A percentile compares a stretch with the other conserved stretches of the same genome.
Evolutionary conservation across 2,329 filamentous ascomycete species (phyloP).

Genomic region (Didymella lethalis): DNA sequence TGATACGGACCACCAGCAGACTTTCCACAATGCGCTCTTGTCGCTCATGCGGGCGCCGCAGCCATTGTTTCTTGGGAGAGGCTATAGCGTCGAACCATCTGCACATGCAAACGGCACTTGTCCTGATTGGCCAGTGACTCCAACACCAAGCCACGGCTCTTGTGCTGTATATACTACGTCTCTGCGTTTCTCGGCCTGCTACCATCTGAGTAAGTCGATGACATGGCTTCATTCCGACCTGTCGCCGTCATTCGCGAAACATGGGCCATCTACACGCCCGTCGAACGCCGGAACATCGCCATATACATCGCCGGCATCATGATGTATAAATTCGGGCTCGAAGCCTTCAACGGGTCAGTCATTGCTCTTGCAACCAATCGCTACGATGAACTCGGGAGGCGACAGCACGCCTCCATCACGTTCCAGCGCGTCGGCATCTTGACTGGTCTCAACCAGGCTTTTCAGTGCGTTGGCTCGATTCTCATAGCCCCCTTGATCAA

Average conservation of each 20-base stretch:
- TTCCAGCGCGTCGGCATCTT: constrained; percentile 59
- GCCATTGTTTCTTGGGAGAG: constrained; percentile 26
- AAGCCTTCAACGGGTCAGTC: constrained; percentile 61
- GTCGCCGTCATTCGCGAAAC: constrained; percentile 38
- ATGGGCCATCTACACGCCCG: constrained; percentile 47
- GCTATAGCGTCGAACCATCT: constrained; percentile 27
- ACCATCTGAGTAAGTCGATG: constrained; percentile 27
- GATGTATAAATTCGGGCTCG: constrained; percentile 62
- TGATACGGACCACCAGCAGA: constrained; percentile 26
- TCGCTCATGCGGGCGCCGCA: constrained; percentile 33
- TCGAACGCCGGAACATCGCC: constrained; percentile 52
- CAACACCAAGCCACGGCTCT: constrained; percentile 26
- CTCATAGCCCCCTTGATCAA: constrained; percentile 61
- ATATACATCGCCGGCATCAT: constrained; percentile 60
- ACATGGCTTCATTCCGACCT: constrained; percentile 31
- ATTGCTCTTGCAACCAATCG: constrained; percentile 60
- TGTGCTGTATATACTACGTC: constrained; percentile 34
- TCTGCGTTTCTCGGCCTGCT: constrained; percentile 30
- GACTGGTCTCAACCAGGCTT: constrained; percentile 60
- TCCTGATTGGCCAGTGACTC: constrained; percentile 28
- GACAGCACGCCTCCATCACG: constrained; percentile 49
- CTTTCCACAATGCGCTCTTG: constrained; percentile 32
- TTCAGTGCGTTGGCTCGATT: constrained; percentile 61
- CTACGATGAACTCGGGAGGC: constrained; percentile 56
- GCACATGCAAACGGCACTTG: constrained; percentile 31